phyloP scores from a whole-genome alignment of 805 yeast species.

The Yamadazyma laniorum region DNA sequence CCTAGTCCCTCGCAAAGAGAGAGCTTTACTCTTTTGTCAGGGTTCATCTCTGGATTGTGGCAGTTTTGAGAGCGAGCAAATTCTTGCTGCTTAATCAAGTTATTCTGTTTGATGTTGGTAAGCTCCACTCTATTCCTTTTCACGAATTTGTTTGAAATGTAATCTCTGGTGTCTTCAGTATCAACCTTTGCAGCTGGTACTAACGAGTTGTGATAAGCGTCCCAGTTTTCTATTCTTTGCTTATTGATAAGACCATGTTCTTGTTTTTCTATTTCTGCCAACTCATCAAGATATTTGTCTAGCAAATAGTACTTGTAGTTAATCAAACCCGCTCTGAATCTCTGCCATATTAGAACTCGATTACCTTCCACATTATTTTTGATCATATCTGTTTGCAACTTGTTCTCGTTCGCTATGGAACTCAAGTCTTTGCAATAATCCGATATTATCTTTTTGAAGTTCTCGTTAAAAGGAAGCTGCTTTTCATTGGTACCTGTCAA shows the following conservation, averaged over 20 bases:
- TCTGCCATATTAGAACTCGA: slow-evolving; percentile 34
- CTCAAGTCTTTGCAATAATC: slow-evolving; percentile 22
- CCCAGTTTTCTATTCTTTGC: slow-evolving; percentile 7
- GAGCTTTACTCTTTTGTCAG: slow-evolving; percentile 11
- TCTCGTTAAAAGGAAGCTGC: slow-evolving; percentile 3
- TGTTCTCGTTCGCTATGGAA: slow-evolving; percentile 26
- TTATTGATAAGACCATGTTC: slow-evolving; percentile 1
- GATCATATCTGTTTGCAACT: slow-evolving; percentile 27
- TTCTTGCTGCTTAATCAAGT: slow-evolving; percentile 4
- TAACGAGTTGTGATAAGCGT: slow-evolving; percentile 13
- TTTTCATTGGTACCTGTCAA: slow-evolving; percentile 15
- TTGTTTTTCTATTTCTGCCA: slow-evolving; percentile 24
- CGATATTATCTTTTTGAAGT: slow-evolving; percentile 2
- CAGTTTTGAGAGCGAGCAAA: slow-evolving; percentile 1
- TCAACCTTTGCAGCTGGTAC: background rate
- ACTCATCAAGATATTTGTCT: slow-evolving; percentile 24
- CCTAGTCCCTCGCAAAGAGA: slow-evolving; percentile 20
- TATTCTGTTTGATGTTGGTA: slow-evolving; percentile 24
- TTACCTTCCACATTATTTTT: slow-evolving; percentile 21
- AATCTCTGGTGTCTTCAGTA: slow-evolving; percentile 6
- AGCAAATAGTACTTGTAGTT: slow-evolving; percentile 25
- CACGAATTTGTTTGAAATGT: slow-evolving; percentile 2
- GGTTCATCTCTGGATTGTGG: slow-evolving; percentile 1
- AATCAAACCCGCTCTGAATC: slow-evolving; percentile 25
- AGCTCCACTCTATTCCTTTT: slow-evolving; percentile 28